Percentiles rank a stretch among this genome's conserved stretches.
Conservation (phyloP, 139 green algal species). For the Coelastrella sp. region DNA sequence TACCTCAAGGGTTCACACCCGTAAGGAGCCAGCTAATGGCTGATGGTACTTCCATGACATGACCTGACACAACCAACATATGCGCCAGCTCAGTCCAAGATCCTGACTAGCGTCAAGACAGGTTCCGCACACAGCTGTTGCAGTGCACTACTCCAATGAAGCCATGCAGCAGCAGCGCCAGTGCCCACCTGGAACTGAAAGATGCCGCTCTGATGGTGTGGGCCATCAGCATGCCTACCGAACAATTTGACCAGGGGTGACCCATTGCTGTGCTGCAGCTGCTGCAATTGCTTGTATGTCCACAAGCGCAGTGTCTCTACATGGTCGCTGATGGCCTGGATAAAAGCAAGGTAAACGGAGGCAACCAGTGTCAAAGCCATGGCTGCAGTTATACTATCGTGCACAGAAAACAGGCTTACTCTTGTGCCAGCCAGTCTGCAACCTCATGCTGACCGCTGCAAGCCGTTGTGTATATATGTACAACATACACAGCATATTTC, state of each 20-base stretch:
- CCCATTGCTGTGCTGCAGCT: constrained; percentile 39
- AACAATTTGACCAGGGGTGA: constrained; percentile 36
- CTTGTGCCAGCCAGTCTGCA: background rate
- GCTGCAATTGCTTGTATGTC: constrained; percentile 18
- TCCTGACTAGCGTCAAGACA: too few relatives aligned
- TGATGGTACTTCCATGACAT: too few relatives aligned
- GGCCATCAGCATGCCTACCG: constrained; percentile 18
- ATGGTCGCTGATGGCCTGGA: constrained; percentile 25
- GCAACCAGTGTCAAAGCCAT: background rate
- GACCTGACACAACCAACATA: too few relatives aligned
- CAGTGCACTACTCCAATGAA: background rate
- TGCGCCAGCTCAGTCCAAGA: too few relatives aligned
- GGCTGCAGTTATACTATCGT: background rate
- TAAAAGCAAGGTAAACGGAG: background rate
- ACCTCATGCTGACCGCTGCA: background rate
- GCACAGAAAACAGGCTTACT: background rate
- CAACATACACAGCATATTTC: background rate
- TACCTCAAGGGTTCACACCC: too few relatives aligned
- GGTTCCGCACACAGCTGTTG: background rate
- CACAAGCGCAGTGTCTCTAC: constrained; percentile 11
- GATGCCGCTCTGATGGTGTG: constrained; percentile 9
- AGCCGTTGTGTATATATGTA: background rate
- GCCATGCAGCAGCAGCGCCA: background rate
- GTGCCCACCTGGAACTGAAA: constrained; percentile 49
- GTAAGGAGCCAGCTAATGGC: too few relatives aligned